phyloP scores from a whole-genome alignment of 75 land plant species.

The Selaginella moellendorffii region DNA sequence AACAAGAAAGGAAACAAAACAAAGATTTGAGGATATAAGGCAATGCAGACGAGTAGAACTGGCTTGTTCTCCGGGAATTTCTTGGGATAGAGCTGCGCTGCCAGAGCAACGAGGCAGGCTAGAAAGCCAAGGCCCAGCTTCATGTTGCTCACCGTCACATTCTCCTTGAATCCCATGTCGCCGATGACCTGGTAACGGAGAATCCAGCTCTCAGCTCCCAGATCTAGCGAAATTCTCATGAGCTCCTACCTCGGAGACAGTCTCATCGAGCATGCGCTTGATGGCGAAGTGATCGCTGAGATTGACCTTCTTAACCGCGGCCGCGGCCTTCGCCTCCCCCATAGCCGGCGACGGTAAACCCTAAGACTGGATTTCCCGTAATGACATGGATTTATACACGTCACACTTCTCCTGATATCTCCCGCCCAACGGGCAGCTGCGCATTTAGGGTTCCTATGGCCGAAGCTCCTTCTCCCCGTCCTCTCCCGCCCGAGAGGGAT shows the following conservation, averaged over 20 bases:
- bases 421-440: background rate
- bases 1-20: too few species aligned
- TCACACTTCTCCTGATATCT: background rate
- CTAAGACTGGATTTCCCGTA: too few species aligned
- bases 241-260: constrained; percentile 60
- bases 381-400: too few species aligned
- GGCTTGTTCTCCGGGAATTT: constrained; percentile 76
- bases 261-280: constrained; percentile 86
- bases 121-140: constrained; percentile 59
- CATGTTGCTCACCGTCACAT: constrained; percentile 71
- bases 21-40: too few species aligned
- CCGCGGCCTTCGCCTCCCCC: background rate
- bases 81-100: constrained; percentile 90
- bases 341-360: too few species aligned
- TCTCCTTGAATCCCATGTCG: constrained; percentile 56
- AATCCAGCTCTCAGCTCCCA: background rate
- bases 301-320: constrained; percentile 60
- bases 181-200: constrained; percentile 39
- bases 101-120: constrained; percentile 60
- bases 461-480: too few species aligned
- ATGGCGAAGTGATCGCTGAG: constrained; percentile 67
- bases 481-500: background rate
- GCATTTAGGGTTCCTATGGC: background rate
- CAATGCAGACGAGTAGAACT: constrained; percentile 61
- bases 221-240: background rate